Evolutionary conservation across 2,329 filamentous ascomycete species (phyloP), one percentile per base, ranked within the genome.

Genomic region (Fusarium sp.): DNA sequence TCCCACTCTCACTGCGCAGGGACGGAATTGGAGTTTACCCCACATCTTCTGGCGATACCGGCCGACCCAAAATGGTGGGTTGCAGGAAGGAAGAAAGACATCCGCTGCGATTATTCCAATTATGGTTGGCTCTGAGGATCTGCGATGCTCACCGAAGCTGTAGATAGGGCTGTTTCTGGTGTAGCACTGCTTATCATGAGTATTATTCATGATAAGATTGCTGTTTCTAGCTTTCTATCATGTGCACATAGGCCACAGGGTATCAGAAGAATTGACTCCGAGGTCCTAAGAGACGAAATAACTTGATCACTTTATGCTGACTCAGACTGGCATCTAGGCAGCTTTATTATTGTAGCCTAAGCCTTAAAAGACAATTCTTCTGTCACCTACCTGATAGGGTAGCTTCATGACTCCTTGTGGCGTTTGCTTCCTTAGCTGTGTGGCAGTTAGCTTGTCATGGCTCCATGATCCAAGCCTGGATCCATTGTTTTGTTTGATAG

Each of bases 31-130:
- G 61, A 47, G 64, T 53, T 62, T 75, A 75, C 73, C 73, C 73
- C 73, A 75, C 73, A 65, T 60, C 60, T 65, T 45, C 38, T 71
- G 65, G 71, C 73, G 73, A 75, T 75, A 75, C 70, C 71, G 73
- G 71, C 72, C 58, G 45, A 32, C 56, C 58, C 58, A 64, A 74
- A 75, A 74, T 61, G 63, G 62, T 70, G 62, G 62, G 53, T 58
- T 67, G 56, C 58, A 69, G 58, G 46, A 52, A 47, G 52, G n/a
- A 59, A 24, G 25, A 44, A 53, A 46, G 30, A 51, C 53, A 51
- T 47, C 29, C 18, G 38, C 43, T 58, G n/a, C 20, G 22, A 60
- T 48, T 47, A 65, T 43, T 27, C 67, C 46, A 34, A 51, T 52
- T 49, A 45, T 46, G 52, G 45, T 49, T 48, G 47, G 53, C 10